phyloP scores from a whole-genome alignment of 2,329 filamentous ascomycete genomes.

The Lasiodiplodia citricola region DNA sequence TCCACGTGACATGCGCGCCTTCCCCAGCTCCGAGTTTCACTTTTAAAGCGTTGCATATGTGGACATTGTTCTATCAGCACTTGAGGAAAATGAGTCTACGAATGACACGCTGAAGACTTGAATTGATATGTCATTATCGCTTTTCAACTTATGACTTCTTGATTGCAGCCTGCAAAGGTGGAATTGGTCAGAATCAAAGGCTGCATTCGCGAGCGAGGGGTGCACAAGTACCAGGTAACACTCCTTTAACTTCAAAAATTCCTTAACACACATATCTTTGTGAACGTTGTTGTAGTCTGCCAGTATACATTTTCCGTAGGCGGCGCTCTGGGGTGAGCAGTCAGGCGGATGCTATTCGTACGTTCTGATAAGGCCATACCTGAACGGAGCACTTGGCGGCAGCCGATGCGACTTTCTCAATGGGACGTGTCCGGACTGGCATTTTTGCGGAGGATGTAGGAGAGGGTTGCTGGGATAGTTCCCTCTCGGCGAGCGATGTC shows the following conservation, averaged over 20 bases:
- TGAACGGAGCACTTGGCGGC: conserved; percentile 69
- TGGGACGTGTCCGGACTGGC: conserved; percentile 62
- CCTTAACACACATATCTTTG: conserved; percentile 86
- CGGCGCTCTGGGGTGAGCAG: conserved; percentile 65
- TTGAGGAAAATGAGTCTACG: not conserved
- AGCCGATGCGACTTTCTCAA: conserved; percentile 71
- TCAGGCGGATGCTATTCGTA: not conserved
- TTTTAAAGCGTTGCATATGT: too few relatives aligned
- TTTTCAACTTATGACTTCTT: not conserved
- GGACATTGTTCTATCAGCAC: not conserved
- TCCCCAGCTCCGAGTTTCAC: not conserved
- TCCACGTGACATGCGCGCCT: conserved; percentile 5
- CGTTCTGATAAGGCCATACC: conserved; percentile 48
- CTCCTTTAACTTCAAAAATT: conserved; percentile 85
- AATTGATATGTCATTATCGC: not conserved
- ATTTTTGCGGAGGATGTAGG: conserved; percentile 35
- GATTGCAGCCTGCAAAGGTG: conserved; percentile 2
- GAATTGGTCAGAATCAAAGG: not conserved
- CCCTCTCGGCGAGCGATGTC: not conserved
- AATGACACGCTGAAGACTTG: not conserved
- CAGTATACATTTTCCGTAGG: conserved; percentile 90
- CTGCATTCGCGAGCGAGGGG: not conserved
- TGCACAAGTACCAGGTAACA: conserved; percentile 73
- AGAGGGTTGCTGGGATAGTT: not conserved
- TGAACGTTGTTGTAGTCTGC: conserved; percentile 87